Evolutionary conservation across 441 rosid genomes (phyloP).

Genomic region (Erysimum cheiri): DNA sequence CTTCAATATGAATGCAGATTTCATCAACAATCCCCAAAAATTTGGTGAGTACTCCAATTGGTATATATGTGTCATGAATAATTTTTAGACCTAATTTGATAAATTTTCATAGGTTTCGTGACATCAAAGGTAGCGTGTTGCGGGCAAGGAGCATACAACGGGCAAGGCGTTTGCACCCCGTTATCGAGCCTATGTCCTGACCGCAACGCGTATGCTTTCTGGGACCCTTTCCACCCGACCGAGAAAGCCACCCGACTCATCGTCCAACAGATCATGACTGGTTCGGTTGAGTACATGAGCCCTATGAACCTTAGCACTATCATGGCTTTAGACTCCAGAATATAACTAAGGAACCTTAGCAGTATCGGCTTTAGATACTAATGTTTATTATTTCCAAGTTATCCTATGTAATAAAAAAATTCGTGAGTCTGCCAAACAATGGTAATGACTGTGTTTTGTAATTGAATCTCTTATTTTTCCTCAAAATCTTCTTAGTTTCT

Average conservation of each 20-base stretch:
- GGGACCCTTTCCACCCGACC: slow-evolving; percentile 68
- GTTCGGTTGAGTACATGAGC: slow-evolving; percentile 55
- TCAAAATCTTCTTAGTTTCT: neutral
- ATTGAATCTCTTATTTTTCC: neutral
- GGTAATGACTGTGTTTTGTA: neutral
- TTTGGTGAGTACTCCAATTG: slow-evolving; percentile 35
- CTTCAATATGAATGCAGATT: slow-evolving; percentile 41
- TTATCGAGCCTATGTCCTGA: slow-evolving; percentile 55
- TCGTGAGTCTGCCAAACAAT: neutral
- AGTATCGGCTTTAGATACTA: neutral
- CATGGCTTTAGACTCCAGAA: slow-evolving; percentile 46
- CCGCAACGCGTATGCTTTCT: slow-evolving; percentile 48
- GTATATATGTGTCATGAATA: neutral
- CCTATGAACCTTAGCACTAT: slow-evolving; percentile 71
- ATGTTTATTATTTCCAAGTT: neutral
- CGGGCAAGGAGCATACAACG: slow-evolving; percentile 64
- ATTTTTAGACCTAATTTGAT: neutral
- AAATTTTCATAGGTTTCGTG: slow-evolving; percentile 39
- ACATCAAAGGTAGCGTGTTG: slow-evolving; percentile 53
- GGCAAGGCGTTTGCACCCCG: slow-evolving; percentile 53
- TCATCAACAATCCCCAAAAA: slow-evolving; percentile 38
- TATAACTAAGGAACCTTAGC: slow-evolving; percentile 1
- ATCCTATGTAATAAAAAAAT: neutral
- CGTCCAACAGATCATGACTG: slow-evolving; percentile 53
- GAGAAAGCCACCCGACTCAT: slow-evolving; percentile 58